Percentiles rank a stretch among this genome's conserved stretches.
These are phyloP conservation scores for Phellopilus nigrolimitatus DNA, from an alignment of 1,284 basidiomycete species.

Conservation along the genomic window DNA sequence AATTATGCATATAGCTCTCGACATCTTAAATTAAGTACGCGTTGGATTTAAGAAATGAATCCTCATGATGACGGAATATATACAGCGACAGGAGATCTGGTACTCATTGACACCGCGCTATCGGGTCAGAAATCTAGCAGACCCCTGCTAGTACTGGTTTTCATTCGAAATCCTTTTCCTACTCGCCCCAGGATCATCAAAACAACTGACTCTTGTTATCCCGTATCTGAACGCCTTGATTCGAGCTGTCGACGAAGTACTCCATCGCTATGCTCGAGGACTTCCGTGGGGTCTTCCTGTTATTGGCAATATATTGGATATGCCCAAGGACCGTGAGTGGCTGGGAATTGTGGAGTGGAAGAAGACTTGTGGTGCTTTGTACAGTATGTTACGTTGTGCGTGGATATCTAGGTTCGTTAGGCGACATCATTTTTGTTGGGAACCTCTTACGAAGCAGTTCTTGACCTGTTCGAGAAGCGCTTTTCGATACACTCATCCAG, in stretches of 20 bases:
- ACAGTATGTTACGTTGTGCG: background rate
- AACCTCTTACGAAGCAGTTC: slow-evolving; percentile 48
- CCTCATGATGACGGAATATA: too few species aligned
- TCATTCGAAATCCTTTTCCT: too few species aligned
- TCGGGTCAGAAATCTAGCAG: too few species aligned
- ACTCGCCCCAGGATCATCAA: too few species aligned
- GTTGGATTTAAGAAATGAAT: too few species aligned
- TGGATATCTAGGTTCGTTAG: slow-evolving; percentile 29
- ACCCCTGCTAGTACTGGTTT: too few species aligned
- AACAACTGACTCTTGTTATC: too few species aligned
- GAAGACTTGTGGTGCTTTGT: slow-evolving; percentile 18
- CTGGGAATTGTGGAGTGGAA: slow-evolving; percentile 19
- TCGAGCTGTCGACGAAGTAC: background rate
- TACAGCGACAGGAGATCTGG: too few species aligned
- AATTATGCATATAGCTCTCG: too few species aligned
- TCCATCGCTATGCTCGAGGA: background rate
- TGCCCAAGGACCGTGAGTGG: slow-evolving; percentile 19
- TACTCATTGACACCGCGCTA: too few species aligned
- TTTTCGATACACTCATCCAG: slow-evolving; percentile 66
- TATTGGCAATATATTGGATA: slow-evolving; percentile 22
- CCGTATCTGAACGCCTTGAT: background rate
- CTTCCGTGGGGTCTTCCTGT: slow-evolving; percentile 17
- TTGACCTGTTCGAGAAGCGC: slow-evolving; percentile 63
- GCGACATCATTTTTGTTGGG: slow-evolving; percentile 48
- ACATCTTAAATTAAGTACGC: too few species aligned